Percentiles rank a stretch among this genome's conserved stretches.
phyloP scores from a whole-genome alignment of 345 rosid species.

The Anastatica hierochuntica region DNA sequence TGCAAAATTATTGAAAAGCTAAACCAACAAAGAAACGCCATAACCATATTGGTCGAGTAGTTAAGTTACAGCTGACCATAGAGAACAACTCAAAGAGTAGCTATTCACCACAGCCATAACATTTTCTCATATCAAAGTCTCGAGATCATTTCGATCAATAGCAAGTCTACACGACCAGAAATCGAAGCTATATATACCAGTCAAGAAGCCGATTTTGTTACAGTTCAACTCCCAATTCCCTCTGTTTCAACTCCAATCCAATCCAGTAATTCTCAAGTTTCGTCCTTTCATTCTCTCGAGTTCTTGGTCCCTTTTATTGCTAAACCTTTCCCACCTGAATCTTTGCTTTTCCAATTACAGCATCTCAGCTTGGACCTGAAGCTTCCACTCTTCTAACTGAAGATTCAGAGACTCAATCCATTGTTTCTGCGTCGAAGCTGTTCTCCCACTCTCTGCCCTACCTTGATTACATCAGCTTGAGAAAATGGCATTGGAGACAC shows the following conservation, averaged over 20 bases:
- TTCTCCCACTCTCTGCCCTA: slow-evolving; percentile 36
- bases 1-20: no score
- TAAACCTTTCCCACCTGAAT: slow-evolving; percentile 77
- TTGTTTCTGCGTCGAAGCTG: slow-evolving; percentile 51
- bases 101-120: slow-evolving; percentile 6
- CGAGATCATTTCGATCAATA: background rate
- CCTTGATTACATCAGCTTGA: slow-evolving; percentile 46
- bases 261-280: slow-evolving; percentile 75
- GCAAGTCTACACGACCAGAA: background rate
- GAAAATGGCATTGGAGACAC: slow-evolving; percentile 27
- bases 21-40: no score
- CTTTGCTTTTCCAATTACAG: slow-evolving; percentile 77
- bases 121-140: slow-evolving; percentile 24
- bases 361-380: slow-evolving; percentile 63
- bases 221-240: slow-evolving; percentile 20
- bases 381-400: slow-evolving; percentile 71
- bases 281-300: slow-evolving; percentile 75
- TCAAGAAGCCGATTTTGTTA: background rate
- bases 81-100: no score
- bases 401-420: slow-evolving; percentile 55
- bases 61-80: no score
- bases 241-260: slow-evolving; percentile 59
- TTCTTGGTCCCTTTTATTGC: slow-evolving; percentile 69
- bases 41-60: no score
- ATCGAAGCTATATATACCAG: background rate